Evolutionary conservation across 805 yeast genomes (phyloP), one percentile per base, ranked within the genome.

Genomic region (Blastobotrys muscicola): DNA sequence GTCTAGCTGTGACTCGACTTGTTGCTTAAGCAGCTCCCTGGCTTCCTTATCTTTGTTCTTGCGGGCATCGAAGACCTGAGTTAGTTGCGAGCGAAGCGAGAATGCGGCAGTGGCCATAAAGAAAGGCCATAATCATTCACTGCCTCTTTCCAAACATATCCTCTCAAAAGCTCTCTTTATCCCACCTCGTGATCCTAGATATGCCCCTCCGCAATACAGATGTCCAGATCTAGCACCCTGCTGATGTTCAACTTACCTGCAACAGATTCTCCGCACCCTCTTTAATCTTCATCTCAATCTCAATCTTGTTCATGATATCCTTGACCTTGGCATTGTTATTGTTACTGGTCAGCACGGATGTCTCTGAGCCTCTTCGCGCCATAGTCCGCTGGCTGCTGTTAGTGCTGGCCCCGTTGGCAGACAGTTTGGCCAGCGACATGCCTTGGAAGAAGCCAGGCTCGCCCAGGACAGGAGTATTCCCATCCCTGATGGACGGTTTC

Each of bases 221-320:
- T 20, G 26, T 20, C 26, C 26, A 20, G 26, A 20, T 20, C 26
- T 20, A 20, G 26, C 43, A 9, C 38, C 23, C 6, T 50, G 30
- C 31, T 41, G 39, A 35, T 33, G 41, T 44, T 15, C 42, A 38
- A 15, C 55, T 49, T 36, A 59, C 66, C 34, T 57, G 60, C 15
- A 65, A 53, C 55, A 64, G 48, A 32, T 58, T 57, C 45, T 60
- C 63, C 9, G 68, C 65, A 6, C 67, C 66, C 32, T 63, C 66
- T 23, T 59, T 55, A 41, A 63, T 60, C 48, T 58, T 58, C 43
- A 56, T 57, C 41, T 65, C 68, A 12, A 60, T 53, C 45, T 61
- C 62, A 36, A 65, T 51, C 48, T 60, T 57, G 34, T 55, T 55
- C 30, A 60, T 45, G 29, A 64, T 52, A 35, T 56, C 59, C n/a